Evolutionary conservation across 2,329 filamentous ascomycete genomes (phyloP), one percentile per base, ranked within the genome.

Genomic region (Beauveria bassiana): DNA sequence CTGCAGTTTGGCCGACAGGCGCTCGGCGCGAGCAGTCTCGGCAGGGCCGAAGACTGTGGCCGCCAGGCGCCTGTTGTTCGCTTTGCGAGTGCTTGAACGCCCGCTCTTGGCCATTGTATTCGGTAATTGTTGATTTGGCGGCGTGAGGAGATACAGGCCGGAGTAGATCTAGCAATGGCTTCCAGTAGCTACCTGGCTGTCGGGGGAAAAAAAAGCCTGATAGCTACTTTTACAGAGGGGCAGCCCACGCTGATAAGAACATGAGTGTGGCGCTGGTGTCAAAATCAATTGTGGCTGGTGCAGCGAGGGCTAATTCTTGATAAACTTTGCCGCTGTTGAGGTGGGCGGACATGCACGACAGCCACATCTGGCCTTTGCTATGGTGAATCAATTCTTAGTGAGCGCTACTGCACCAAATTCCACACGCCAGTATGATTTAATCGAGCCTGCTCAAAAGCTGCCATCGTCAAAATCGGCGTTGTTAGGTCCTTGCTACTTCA

Each of bases 1-100:
- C 70, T 93, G 81, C 63, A 97, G 81, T 77, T 95, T 96, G 64
- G 90, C 89, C 45, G 91, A 91, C 42, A 97, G 84, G 66, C 93
- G 87, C 75, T 93, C 88, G 59, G 87, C 88, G 68, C 93, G 85
- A 51, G 89, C 92, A 68, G 82, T 79, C 73, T 93, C 91, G 61
- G 87, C 86, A 18, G 93, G 93, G 1, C 88, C 90, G 75, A 96
- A 97, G 66, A 97, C 88, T 66, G 85, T 86, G 66, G 84, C 80
- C 74, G 93, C 93, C 66, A 96, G 82, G 69, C 85, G 87, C 68
- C 84, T 82, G 78, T 92, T 91, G 79, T 97, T 97, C 70, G 82
- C 81, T 79, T 97, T 97, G 69, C 81, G 86, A 66, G 84, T 80
- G 72, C 88, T 96, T 66, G 93, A 85, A 73, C 93, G 84, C 64